Evolutionary conservation across 805 yeast genomes (phyloP).

Genomic region (Cyberlindnera samutprakarnensis): DNA sequence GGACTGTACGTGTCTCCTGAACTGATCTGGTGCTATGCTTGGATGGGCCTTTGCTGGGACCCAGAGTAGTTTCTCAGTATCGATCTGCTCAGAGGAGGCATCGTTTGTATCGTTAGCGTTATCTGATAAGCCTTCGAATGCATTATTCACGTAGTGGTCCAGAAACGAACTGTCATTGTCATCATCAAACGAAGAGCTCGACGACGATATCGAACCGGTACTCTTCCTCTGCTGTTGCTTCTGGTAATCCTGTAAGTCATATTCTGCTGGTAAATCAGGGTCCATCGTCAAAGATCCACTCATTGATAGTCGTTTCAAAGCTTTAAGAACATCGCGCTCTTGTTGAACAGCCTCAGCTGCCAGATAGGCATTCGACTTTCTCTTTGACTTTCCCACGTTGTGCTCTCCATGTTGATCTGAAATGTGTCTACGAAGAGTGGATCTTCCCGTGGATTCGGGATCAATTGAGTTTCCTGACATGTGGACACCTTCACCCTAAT

Average conservation of each 20-base stretch:
- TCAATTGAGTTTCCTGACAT: too few species aligned
- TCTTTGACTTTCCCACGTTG: slow-evolving; percentile 16
- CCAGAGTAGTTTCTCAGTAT: slow-evolving; percentile 59
- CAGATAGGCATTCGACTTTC: slow-evolving; percentile 39
- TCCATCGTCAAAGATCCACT: slow-evolving; percentile 49
- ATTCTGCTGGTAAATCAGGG: slow-evolving; percentile 55
- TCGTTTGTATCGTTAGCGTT: background rate
- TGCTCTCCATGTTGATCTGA: too few species aligned
- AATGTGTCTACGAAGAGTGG: too few species aligned
- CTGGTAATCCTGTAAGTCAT: slow-evolving; percentile 21
- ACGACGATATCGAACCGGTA: slow-evolving; percentile 12
- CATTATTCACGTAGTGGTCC: slow-evolving; percentile 4
- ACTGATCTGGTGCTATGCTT: slow-evolving; percentile 87
- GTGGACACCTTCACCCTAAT: too few species aligned
- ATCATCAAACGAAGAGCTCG: slow-evolving; percentile 10
- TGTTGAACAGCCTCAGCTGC: slow-evolving; percentile 76
- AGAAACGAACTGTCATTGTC: slow-evolving; percentile 7
- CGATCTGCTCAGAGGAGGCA: slow-evolving; percentile 5
- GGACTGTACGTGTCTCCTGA: slow-evolving; percentile 54
- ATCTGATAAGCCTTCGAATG: slow-evolving; percentile 1
- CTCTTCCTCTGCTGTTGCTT: slow-evolving; percentile 14
- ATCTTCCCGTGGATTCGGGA: too few species aligned
- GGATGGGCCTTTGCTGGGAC: slow-evolving; percentile 96
- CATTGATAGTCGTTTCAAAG: slow-evolving; percentile 65
- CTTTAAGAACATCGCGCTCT: slow-evolving; percentile 66